A percentile compares a stretch with the other conserved stretches of the same genome.
These are phyloP conservation scores for Cyathus striatus DNA, from an alignment of 768 basidiomycete genomes.

Conservation along the genomic window DNA sequence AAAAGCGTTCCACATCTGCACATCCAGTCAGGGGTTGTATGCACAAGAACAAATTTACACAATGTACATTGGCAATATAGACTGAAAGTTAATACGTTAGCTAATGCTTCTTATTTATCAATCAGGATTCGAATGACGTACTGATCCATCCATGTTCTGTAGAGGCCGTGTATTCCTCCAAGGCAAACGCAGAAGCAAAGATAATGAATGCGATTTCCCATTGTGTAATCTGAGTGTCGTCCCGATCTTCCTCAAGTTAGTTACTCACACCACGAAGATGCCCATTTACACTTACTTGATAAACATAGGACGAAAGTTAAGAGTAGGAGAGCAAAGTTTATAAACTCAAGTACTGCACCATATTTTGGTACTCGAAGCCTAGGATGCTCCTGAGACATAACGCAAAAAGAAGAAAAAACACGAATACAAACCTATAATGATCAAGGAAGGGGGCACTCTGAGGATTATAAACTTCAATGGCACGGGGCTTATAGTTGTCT, in stretches of 20 bases:
- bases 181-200: constrained; percentile 69
- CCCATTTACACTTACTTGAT: constrained; percentile 44
- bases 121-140: constrained; percentile 28
- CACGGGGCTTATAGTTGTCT: constrained; percentile 83
- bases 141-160: constrained; percentile 87
- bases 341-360: constrained; percentile 69
- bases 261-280: background rate
- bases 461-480: constrained; percentile 69
- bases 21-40: no score
- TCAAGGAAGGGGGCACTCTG: constrained; percentile 69
- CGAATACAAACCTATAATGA: constrained; percentile 70
- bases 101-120: no score
- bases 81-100: no score
- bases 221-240: constrained; percentile 40
- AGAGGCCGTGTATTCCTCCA: constrained; percentile 85
- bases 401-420: no score
- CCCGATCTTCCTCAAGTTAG: constrained; percentile 45
- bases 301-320: constrained; percentile 71
- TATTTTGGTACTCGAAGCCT: constrained; percentile 83
- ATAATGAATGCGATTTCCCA: constrained; percentile 76
- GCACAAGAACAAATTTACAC: no score
- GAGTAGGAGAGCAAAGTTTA: constrained; percentile 68
- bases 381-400: no score
- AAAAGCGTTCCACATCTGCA: constrained; percentile 92
- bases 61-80: constrained; percentile 83